Base-by-base conservation (phyloP, 2,329 filamentous ascomycete genomes). In the Talaromyces verruculosus region DNA sequence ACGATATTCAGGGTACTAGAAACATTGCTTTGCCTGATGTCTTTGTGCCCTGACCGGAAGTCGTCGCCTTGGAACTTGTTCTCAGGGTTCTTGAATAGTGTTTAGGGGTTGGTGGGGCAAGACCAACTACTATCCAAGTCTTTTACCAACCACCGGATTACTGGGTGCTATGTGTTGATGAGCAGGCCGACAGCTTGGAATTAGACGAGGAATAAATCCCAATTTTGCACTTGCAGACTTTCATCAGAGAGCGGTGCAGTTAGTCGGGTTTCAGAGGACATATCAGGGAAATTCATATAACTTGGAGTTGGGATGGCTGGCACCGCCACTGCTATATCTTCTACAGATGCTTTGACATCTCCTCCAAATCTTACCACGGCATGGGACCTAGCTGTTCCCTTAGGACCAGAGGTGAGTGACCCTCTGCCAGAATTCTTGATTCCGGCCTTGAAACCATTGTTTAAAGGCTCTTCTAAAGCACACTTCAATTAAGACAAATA, bases 371-470 rank as follows among this genome's bases (percentile, higher is more conserved):
- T 74, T 67, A 76, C 76, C 66, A 72, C 68, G 62, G 69, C 74
- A 68, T 80, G 78, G 78, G 77, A 79, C 17, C 78, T 73, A 64
- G 71, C 76, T 17, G 77, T 79, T 60, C 76, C 77, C 13, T 66
- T 77, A 53, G 70, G 70, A 53, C 71, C 71, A 41, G 76, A 78
- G 69, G 78, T 80, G 72, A 67, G 76, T 76, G 67, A 39, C 17
- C 3, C 19, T 43, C 39, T 25, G 4, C n/a, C n/a, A 39, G 6
- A 30, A 45, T 22, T n/a, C 6, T 30, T 45, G 19, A 30, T 17
- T 37, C 17, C 63, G 59, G 60, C 19, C 19, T 19, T 61, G 30
- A 35, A 39, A 11, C n/a, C 19, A 57, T 8, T 39, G 0, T 37
- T 57, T 19, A n/a, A 57, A 30, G n/a, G 8, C 49, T 30, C 8